These are phyloP conservation scores for Alternaria gansuensis DNA, from an alignment of 2,329 filamentous ascomycete genomes.

Conservation along the genomic window DNA sequence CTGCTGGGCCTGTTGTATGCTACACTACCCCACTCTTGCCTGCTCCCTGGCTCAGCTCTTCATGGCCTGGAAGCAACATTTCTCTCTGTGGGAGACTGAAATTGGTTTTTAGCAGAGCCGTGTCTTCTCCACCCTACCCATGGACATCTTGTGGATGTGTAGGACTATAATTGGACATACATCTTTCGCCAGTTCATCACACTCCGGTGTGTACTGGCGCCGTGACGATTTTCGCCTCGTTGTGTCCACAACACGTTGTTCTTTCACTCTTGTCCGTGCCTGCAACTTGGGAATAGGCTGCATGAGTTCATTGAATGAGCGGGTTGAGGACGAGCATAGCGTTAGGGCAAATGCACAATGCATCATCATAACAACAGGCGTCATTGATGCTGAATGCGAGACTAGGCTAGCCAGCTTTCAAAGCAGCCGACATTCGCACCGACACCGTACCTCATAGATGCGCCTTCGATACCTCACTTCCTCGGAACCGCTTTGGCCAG, in stretches of 20 bases:
- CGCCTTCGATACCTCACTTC: conserved; percentile 35
- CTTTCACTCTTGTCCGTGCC: too few relatives aligned
- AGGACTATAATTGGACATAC: conserved; percentile 62
- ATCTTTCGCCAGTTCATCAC: conserved; percentile 31
- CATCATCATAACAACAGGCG: not conserved
- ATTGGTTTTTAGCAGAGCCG: conserved; percentile 62
- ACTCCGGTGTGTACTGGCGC: not conserved
- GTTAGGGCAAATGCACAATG: not conserved
- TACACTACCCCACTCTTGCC: conserved; percentile 58
- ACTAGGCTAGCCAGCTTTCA: not conserved
- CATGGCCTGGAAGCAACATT: conserved; percentile 61
- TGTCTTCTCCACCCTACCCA: conserved; percentile 63
- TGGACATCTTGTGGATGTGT: conserved; percentile 50
- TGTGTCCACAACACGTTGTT: not conserved
- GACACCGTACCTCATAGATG: conserved; percentile 24
- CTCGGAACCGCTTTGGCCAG: conserved; percentile 41
- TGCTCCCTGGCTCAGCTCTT: conserved; percentile 58
- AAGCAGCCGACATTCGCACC: not conserved
- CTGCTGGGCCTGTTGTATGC: conserved; percentile 18
- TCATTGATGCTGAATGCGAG: not conserved
- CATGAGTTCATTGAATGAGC: not conserved
- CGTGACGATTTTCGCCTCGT: not conserved
- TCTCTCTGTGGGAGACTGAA: conserved; percentile 62
- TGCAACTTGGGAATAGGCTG: not conserved
- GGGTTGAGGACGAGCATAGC: not conserved